Conservation (phyloP, 805 yeast species). For the Metschnikowia peoriensis region DNA sequence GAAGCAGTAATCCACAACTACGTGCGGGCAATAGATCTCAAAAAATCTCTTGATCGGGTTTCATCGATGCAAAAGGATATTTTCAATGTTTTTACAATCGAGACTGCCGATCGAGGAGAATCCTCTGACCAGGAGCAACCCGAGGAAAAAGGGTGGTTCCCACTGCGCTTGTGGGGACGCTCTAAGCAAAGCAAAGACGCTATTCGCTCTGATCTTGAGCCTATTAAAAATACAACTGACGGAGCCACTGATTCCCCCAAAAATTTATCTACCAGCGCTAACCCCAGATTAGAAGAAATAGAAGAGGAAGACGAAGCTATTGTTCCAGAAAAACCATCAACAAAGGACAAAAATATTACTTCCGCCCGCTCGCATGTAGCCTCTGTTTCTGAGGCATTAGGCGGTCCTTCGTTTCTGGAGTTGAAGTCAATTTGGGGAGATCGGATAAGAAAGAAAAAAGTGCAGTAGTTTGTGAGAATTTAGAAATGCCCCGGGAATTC, state of each 20-base stretch:
- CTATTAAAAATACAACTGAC: no score
- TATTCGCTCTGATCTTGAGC: neutral
- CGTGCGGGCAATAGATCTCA: neutral
- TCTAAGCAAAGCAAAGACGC: neutral
- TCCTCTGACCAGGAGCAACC: neutral
- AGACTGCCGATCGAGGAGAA: neutral
- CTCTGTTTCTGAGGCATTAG: slow-evolving; percentile 1
- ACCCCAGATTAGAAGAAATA: neutral
- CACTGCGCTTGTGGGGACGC: neutral
- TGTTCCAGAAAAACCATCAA: neutral
- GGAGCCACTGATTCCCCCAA: no score
- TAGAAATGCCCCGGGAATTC: neutral
- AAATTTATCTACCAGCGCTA: no score
- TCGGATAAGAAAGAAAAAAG: slow-evolving; percentile 3
- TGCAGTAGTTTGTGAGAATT: neutral
- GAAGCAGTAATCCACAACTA: slow-evolving; percentile 1
- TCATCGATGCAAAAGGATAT: neutral
- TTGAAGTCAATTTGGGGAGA: slow-evolving; percentile 11
- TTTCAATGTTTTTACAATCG: neutral
- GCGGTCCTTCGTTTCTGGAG: slow-evolving; percentile 6
- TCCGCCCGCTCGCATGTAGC: neutral
- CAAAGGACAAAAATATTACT: neutral
- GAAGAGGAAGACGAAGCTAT: neutral
- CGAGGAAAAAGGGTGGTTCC: slow-evolving; percentile 3
- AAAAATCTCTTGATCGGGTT: neutral